Evolutionary conservation across 2,329 filamentous ascomycete genomes (phyloP).

Genomic region (Trichoderma koningiopsis): DNA sequence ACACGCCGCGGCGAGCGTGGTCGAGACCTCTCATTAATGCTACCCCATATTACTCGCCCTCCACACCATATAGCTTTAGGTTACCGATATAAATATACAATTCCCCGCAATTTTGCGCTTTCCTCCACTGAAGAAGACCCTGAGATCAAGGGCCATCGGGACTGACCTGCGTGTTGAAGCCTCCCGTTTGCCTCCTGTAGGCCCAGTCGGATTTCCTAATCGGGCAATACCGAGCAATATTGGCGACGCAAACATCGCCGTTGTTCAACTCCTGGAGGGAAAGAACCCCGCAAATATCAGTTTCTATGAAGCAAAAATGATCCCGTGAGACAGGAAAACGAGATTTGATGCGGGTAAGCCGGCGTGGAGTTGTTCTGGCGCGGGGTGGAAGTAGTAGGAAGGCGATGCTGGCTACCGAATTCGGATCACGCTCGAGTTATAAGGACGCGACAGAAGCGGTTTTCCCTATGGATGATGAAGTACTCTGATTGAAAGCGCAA

Average conservation of each 20-base stretch:
- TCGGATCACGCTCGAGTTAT: conserved; percentile 15
- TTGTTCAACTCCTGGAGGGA: conserved; percentile 2
- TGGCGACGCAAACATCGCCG: not conserved
- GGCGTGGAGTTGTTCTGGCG: not conserved
- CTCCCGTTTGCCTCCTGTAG: conserved; percentile 13
- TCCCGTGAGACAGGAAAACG: not conserved
- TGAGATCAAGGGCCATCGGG: conserved; percentile 21
- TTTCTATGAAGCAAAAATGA: not conserved
- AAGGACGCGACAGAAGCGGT: conserved; percentile 2
- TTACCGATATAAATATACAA: not conserved
- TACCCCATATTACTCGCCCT: not conserved
- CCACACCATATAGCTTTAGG: not conserved
- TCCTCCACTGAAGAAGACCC: not conserved
- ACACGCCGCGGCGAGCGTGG: not conserved
- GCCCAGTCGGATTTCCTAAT: conserved; percentile 30
- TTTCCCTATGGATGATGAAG: not conserved
- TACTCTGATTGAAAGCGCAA: not conserved
- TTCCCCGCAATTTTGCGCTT: conserved; percentile 3
- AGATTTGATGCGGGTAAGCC: not conserved
- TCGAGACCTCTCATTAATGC: not conserved
- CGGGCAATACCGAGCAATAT: conserved; percentile 25
- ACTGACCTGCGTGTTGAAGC: conserved; percentile 11
- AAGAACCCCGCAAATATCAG: conserved; percentile 5
- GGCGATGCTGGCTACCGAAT: not conserved
- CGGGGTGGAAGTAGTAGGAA: not conserved